phyloP scores from a whole-genome alignment of 2,329 filamentous ascomycete species.

The Trichoderma afroharzianum region DNA sequence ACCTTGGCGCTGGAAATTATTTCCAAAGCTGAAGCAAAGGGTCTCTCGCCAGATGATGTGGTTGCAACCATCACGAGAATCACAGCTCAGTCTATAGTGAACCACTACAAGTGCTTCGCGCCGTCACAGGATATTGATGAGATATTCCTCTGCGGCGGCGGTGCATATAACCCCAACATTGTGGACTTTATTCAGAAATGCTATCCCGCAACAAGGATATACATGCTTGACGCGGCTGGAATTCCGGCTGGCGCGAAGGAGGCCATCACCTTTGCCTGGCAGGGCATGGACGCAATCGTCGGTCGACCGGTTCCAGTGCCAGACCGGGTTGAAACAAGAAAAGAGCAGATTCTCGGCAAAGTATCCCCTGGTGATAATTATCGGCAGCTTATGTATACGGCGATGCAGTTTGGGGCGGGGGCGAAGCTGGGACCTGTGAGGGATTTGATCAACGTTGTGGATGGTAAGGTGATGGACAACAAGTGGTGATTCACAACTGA shows the following conservation, averaged over 20 bases:
- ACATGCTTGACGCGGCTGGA: conserved; percentile 51
- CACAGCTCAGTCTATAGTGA: conserved; percentile 32
- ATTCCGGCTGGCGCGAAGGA: conserved; percentile 53
- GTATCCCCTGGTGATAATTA: conserved; percentile 54
- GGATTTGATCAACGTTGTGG: conserved; percentile 48
- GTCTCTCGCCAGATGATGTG: conserved; percentile 40
- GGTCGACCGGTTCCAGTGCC: conserved; percentile 53
- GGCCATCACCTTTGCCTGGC: conserved; percentile 49
- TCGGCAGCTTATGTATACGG: conserved; percentile 48
- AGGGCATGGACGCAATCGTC: conserved; percentile 56
- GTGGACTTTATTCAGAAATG: conserved; percentile 46
- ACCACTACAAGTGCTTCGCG: conserved; percentile 20
- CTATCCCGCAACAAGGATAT: conserved; percentile 46
- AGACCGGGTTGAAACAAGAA: conserved; percentile 47
- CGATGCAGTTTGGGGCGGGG: conserved; percentile 47
- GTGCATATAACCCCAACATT: conserved; percentile 57
- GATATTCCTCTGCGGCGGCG: conserved; percentile 59
- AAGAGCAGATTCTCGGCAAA: conserved; percentile 52
- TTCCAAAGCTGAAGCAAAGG: conserved; percentile 34
- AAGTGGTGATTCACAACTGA: conserved; percentile 24
- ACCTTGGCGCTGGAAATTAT: conserved; percentile 44
- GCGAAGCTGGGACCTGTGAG: conserved; percentile 44
- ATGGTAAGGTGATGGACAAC: conserved; percentile 46
- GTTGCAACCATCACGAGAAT: conserved; percentile 50
- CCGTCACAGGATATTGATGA: conserved; percentile 35